phyloP scores from a whole-genome alignment of 352 stramenopile genomes.

The Phytophthora litchii region DNA sequence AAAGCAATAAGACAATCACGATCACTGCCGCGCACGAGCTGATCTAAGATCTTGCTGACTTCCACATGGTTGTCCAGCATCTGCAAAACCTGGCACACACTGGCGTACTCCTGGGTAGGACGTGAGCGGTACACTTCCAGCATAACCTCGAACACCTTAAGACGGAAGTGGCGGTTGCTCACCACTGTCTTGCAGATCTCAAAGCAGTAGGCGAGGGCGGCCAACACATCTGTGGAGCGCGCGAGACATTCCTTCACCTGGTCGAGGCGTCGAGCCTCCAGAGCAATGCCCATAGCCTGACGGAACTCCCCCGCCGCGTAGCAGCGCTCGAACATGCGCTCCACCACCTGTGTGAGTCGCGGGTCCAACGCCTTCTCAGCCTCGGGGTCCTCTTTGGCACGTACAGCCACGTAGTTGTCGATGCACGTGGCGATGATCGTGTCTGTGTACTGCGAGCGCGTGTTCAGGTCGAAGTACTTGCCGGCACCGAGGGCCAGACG shows the following conservation, averaged over 20 bases:
- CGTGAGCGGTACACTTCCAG: conserved; percentile 80
- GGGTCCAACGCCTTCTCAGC: conserved; percentile 84
- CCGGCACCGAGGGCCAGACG: conserved; percentile 95
- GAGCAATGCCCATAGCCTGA: conserved; percentile 97
- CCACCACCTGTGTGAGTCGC: conserved; percentile 95
- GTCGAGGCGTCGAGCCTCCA: conserved; percentile 94
- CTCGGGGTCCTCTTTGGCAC: conserved; percentile 77
- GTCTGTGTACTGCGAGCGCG: conserved; percentile 96
- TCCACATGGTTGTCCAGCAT: conserved; percentile 85
- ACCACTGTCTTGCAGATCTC: conserved; percentile 94
- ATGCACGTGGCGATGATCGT: conserved; percentile 97
- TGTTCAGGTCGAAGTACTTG: conserved; percentile 94
- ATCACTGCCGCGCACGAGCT: conserved; percentile 78
- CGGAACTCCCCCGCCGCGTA: conserved; percentile 94
- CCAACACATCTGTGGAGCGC: conserved; percentile 72
- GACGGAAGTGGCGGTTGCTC: conserved; percentile 92
- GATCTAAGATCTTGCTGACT: conserved; percentile 88
- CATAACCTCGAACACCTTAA: conserved; percentile 95
- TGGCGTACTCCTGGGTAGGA: conserved; percentile 72
- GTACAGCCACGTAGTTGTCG: conserved; percentile 95
- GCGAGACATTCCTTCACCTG: conserved; percentile 93
- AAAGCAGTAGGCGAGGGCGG: conserved; percentile 93
- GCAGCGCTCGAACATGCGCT: conserved; percentile 98
- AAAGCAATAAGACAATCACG: conserved; percentile 92
- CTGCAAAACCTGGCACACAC: conserved; percentile 88